These are phyloP conservation scores for Apiotrichum gamsii DNA, from an alignment of 1,284 basidiomycete genomes.

Conservation along the genomic window DNA sequence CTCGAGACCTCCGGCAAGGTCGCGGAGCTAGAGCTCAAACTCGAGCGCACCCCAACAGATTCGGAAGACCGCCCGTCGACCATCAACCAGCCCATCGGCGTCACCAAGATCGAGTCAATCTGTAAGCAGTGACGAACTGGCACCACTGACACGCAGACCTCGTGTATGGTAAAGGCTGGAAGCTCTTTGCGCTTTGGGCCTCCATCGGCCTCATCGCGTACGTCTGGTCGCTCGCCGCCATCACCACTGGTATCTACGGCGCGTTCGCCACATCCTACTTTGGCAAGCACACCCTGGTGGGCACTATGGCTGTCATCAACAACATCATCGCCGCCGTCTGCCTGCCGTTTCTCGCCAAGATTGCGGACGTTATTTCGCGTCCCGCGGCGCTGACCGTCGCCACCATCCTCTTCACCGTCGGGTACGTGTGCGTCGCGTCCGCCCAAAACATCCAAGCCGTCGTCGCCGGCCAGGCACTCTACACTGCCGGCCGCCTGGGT, in stretches of 20 bases:
- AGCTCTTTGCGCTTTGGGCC: constrained; percentile 6
- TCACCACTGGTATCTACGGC: constrained; percentile 21
- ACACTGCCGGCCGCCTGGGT: constrained; percentile 35
- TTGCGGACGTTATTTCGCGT: constrained; percentile 26
- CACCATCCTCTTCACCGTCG: constrained; percentile 33
- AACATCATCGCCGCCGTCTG: constrained; percentile 37
- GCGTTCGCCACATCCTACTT: constrained; percentile 42
- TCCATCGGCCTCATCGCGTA: constrained; percentile 28
- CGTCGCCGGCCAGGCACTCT: constrained; percentile 33
- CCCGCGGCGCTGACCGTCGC: constrained; percentile 24
- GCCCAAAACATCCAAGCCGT: constrained; percentile 27
- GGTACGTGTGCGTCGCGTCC: constrained; percentile 32
- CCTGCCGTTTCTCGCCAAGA: constrained; percentile 41
- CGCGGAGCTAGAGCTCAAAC: too few species aligned
- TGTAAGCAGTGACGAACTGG: constrained; percentile 10
- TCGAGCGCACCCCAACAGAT: too few species aligned
- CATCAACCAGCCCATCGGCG: constrained; percentile 31
- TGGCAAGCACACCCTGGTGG: constrained; percentile 39
- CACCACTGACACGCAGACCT: constrained; percentile 18
- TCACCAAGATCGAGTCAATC: constrained; percentile 38
- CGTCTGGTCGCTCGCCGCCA: constrained; percentile 22
- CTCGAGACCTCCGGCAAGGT: too few species aligned
- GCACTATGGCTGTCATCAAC: constrained; percentile 38
- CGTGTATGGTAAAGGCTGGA: constrained; percentile 27
- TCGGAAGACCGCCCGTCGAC: too few species aligned